phyloP scores from a whole-genome alignment of 140 eudicot species.

The Bidens hawaiensis region DNA sequence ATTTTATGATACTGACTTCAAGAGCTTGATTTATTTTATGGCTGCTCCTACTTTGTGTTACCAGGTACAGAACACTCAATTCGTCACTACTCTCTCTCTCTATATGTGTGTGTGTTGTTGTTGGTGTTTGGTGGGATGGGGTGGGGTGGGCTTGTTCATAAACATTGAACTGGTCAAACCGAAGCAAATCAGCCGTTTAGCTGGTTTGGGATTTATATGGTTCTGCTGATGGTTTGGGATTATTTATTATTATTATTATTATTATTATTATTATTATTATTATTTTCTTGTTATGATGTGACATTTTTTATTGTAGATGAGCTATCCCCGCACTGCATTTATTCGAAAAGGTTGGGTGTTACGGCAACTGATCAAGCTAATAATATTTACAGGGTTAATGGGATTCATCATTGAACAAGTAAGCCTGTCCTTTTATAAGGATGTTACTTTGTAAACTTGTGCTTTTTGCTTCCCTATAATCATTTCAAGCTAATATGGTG shows the following conservation, averaged over 20 bases:
- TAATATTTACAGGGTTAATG: conserved; percentile 95
- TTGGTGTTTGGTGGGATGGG: no score
- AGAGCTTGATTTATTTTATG: conserved; percentile 84
- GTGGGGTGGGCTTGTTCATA: no score
- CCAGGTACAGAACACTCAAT: conserved; percentile 50
- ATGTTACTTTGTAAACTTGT: neutral
- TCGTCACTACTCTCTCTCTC: conserved; percentile 8
- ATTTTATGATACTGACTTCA: conserved; percentile 55
- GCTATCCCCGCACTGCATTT: conserved; percentile 81
- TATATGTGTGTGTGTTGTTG: no score
- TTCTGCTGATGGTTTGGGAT: neutral
- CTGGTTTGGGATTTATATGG: neutral
- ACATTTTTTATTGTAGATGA: conserved; percentile 47
- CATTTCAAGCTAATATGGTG: conserved; percentile 8
- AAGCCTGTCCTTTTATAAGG: conserved; percentile 11
- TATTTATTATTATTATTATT: neutral
- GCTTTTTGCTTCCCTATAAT: neutral
- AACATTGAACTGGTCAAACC: neutral
- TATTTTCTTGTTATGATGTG: conserved; percentile 9
- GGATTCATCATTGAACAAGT: conserved; percentile 94
- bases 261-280: neutral
- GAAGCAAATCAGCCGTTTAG: neutral
- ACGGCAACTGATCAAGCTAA: conserved; percentile 79
- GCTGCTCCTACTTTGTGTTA: conserved; percentile 96
- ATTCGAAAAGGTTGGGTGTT: conserved; percentile 90